These are phyloP conservation scores for Cladosporium sp. DNA, from an alignment of 2,329 filamentous ascomycete genomes.

Conservation along the genomic window DNA sequence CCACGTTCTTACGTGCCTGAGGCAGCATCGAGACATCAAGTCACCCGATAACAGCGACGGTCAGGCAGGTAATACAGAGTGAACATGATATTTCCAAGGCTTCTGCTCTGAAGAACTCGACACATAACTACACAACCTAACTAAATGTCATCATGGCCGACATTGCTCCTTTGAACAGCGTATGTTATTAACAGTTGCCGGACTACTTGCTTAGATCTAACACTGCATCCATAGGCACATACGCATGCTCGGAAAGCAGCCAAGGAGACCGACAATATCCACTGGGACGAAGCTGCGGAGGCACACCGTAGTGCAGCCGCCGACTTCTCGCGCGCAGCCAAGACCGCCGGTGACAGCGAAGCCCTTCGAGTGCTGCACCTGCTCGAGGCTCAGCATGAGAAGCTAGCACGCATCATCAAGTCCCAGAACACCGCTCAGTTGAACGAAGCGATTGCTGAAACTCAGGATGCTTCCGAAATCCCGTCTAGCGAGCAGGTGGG, in stretches of 20 bases:
- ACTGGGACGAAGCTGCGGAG: conserved; percentile 75
- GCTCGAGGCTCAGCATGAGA: conserved; percentile 80
- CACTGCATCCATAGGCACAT: conserved; percentile 59
- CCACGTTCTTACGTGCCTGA: too few relatives aligned
- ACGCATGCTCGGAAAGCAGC: conserved; percentile 82
- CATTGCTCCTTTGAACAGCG: conserved; percentile 19
- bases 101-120: too few relatives aligned
- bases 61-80: too few relatives aligned
- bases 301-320: conserved; percentile 84
- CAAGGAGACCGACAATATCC: conserved; percentile 58
- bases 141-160: conserved; percentile 19
- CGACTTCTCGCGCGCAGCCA: conserved; percentile 80
- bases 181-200: conserved; percentile 2
- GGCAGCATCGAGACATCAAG: background rate
- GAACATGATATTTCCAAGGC: too few relatives aligned
- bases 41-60: background rate
- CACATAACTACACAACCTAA: too few relatives aligned
- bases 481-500: conserved; percentile 1
- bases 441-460: conserved; percentile 8
- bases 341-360: conserved; percentile 58
- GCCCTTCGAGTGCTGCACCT: conserved; percentile 77
- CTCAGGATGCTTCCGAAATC: conserved; percentile 1
- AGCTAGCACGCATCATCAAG: conserved; percentile 74
- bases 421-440: conserved; percentile 31
- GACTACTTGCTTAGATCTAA: background rate